Evolutionary conservation across 2,329 filamentous ascomycete genomes (phyloP).

Genomic region (Stagonosporopsis rhizophila): DNA sequence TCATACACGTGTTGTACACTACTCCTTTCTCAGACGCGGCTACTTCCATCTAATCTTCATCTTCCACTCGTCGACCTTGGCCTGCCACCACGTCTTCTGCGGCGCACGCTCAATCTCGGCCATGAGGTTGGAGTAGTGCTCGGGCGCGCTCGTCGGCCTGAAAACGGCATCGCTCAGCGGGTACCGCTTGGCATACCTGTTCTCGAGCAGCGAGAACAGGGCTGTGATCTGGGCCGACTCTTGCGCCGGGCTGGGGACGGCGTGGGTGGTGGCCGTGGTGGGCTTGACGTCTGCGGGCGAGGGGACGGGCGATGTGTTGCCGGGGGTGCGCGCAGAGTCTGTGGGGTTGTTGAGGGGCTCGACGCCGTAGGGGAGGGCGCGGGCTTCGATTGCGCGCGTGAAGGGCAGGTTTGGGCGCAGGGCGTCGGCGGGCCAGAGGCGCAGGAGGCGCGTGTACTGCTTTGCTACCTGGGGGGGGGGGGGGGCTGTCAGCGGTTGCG

Average conservation of each 20-base stretch:
- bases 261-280: constrained; percentile 17
- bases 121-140: constrained; percentile 47
- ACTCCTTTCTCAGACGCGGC: background rate
- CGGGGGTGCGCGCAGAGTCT: constrained; percentile 9
- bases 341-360: constrained; percentile 32
- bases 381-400: constrained; percentile 53
- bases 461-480: constrained; percentile 45
- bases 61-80: constrained; percentile 48
- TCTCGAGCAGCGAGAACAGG: constrained; percentile 66
- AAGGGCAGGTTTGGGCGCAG: constrained; percentile 58
- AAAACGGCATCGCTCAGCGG: constrained; percentile 36
- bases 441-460: constrained; percentile 59
- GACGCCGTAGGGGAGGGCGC: constrained; percentile 44
- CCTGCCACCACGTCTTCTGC: constrained; percentile 44
- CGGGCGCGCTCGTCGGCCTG: constrained; percentile 43
- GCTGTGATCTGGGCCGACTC: constrained; percentile 62
- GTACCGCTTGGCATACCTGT: constrained; percentile 60
- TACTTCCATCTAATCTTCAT: constrained; percentile 47
- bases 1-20: constrained; percentile 5
- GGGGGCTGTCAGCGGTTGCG: background rate
- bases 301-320: constrained; percentile 10
- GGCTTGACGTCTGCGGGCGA: constrained; percentile 16
- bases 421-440: constrained; percentile 58
- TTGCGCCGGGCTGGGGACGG: constrained; percentile 25
- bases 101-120: constrained; percentile 47